phyloP scores from a whole-genome alignment of 164 flowering plant species.

The Taxillus chinensis region DNA sequence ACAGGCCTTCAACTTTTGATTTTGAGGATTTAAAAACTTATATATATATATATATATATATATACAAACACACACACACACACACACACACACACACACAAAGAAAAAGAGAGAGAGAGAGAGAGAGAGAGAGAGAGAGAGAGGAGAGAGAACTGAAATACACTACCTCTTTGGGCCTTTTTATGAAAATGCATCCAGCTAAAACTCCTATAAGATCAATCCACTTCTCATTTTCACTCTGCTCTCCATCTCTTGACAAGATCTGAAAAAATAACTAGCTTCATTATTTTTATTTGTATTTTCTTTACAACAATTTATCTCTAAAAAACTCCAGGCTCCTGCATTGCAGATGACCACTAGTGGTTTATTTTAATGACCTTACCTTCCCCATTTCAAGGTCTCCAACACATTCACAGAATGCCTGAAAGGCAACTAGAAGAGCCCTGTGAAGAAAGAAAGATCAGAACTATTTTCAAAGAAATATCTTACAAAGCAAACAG shows the following conservation, averaged over 20 bases:
- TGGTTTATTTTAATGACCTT: neutral
- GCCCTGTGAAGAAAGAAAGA: slow-evolving; percentile 32
- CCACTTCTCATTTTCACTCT: slow-evolving; percentile 79
- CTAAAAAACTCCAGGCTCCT: neutral
- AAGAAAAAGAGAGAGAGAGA: neutral
- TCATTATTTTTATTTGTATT: neutral
- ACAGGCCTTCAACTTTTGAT: too few species aligned
- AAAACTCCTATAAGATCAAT: slow-evolving; percentile 74
- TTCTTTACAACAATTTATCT: neutral
- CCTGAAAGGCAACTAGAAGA: slow-evolving; percentile 74
- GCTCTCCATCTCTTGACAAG: slow-evolving; percentile 79
- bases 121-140: neutral
- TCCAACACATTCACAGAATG: slow-evolving; percentile 98
- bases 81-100: too few species aligned
- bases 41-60: too few species aligned
- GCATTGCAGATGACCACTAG: neutral
- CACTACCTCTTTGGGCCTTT: slow-evolving; percentile 94
- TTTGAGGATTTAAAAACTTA: too few species aligned
- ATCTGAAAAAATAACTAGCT: slow-evolving; percentile 32
- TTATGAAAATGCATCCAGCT: slow-evolving; percentile 79
- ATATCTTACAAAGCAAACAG: neutral
- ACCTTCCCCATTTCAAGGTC: slow-evolving; percentile 99
- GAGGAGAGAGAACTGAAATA: neutral
- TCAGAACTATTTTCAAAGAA: neutral
- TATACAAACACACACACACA: too few species aligned